Conservation (phyloP, 2,329 filamentous ascomycete species). For the Alternaria brassicicola region DNA sequence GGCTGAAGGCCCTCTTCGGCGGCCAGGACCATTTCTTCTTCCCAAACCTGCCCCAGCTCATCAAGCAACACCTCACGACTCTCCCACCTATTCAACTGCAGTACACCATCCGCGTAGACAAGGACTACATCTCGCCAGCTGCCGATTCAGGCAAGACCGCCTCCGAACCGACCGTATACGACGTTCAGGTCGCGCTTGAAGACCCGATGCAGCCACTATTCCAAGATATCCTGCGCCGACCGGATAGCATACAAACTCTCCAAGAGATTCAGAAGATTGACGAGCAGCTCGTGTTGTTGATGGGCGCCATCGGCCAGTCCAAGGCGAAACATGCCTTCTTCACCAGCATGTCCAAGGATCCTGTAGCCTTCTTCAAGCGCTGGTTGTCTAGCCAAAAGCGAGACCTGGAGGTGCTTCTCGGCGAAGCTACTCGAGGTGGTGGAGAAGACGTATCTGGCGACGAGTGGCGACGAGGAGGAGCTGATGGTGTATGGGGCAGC, state of each 20-base stretch:
- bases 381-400: slow-evolving; percentile 93
- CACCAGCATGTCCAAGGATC: slow-evolving; percentile 77
- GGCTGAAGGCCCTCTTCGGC: slow-evolving; percentile 76
- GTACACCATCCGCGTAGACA: slow-evolving; percentile 93
- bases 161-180: slow-evolving; percentile 83
- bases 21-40: slow-evolving; percentile 77
- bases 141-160: slow-evolving; percentile 70
- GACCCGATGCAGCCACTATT: slow-evolving; percentile 77
- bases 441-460: slow-evolving; percentile 61
- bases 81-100: slow-evolving; percentile 81
- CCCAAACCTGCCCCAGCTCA: slow-evolving; percentile 80
- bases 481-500: slow-evolving; percentile 67
- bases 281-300: slow-evolving; percentile 80
- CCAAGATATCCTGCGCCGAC: slow-evolving; percentile 55
- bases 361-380: slow-evolving; percentile 79
- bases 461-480: slow-evolving; percentile 72
- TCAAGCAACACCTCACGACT: slow-evolving; percentile 77
- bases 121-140: slow-evolving; percentile 58
- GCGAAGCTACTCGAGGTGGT: slow-evolving; percentile 70
- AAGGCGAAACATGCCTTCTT: slow-evolving; percentile 93
- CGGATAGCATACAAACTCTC: slow-evolving; percentile 65
- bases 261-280: slow-evolving; percentile 79
- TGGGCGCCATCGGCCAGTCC: slow-evolving; percentile 81
- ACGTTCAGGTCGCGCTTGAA: slow-evolving; percentile 82
- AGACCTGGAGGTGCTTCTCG: slow-evolving; percentile 85